These are phyloP conservation scores for Bipolaris cookei DNA, from an alignment of 2,329 filamentous ascomycete genomes.

Conservation along the genomic window DNA sequence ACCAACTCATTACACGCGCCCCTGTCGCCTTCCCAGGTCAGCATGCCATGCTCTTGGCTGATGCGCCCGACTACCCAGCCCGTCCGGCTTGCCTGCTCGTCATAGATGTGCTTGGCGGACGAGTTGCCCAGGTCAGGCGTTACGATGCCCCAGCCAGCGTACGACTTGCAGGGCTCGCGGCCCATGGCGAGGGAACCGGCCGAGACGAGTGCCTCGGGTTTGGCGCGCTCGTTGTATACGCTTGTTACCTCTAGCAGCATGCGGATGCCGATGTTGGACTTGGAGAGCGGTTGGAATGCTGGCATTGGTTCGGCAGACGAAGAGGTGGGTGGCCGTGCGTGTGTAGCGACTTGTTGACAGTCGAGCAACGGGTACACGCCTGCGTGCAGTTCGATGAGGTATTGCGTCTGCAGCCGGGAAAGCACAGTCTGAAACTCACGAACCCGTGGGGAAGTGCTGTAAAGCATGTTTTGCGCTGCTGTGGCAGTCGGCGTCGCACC, in stretches of 20 bases:
- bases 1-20: constrained; percentile 51
- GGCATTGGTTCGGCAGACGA: constrained; percentile 16
- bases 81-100: constrained; percentile 39
- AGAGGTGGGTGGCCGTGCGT: constrained; percentile 57
- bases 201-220: constrained; percentile 71
- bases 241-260: constrained; percentile 75
- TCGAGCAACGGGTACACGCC: constrained; percentile 79
- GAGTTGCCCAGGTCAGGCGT: constrained; percentile 61
- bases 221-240: constrained; percentile 59
- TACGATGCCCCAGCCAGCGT: constrained; percentile 74
- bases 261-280: constrained; percentile 67
- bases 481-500: constrained; percentile 79
- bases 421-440: constrained; percentile 53
- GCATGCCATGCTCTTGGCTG: constrained; percentile 79
- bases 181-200: constrained; percentile 74
- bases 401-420: constrained; percentile 40
- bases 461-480: constrained; percentile 65
- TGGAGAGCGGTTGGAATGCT: constrained; percentile 51
- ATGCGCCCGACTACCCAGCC: constrained; percentile 74
- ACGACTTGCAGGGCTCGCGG: constrained; percentile 73
- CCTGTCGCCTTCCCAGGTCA: constrained; percentile 63
- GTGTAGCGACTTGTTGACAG: constrained; percentile 78
- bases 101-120: constrained; percentile 29
- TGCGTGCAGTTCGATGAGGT: constrained; percentile 71
- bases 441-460: constrained; percentile 46